phyloP scores from a whole-genome alignment of 441 rosid species.

The Bruguiera hainesii region DNA sequence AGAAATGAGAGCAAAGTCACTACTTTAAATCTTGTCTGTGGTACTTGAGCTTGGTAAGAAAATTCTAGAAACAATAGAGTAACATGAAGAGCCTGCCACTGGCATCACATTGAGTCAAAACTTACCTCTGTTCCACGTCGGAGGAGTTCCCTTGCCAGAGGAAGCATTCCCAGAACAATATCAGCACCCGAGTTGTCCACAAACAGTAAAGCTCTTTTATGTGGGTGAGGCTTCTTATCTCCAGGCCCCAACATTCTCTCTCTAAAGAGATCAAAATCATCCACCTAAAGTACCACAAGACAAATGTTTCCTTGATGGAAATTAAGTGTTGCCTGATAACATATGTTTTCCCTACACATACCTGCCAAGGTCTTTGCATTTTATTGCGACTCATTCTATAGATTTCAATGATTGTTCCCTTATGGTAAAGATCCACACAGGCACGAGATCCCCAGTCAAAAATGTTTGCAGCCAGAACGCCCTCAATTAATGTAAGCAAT shows the following conservation, averaged over 20 bases:
- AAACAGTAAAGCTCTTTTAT: slow-evolving; percentile 92
- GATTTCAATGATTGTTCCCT: slow-evolving; percentile 96
- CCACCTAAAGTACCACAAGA: slow-evolving; percentile 52
- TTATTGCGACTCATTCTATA: slow-evolving; percentile 98
- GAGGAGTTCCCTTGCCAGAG: slow-evolving; percentile 91
- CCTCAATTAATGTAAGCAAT: slow-evolving; percentile 85
- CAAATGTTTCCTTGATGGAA: slow-evolving; percentile 15
- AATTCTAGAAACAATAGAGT: background rate
- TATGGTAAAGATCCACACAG: slow-evolving; percentile 96
- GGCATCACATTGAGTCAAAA: slow-evolving; percentile 19
- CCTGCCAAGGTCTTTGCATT: slow-evolving; percentile 99
- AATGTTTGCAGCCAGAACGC: slow-evolving; percentile 98
- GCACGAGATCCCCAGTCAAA: slow-evolving; percentile 99
- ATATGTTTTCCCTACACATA: slow-evolving; percentile 32
- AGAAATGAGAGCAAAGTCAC: background rate
- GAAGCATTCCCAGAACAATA: slow-evolving; percentile 94
- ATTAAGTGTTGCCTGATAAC: background rate
- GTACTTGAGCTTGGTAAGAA: background rate
- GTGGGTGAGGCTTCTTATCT: slow-evolving; percentile 58
- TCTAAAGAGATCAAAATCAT: slow-evolving; percentile 88
- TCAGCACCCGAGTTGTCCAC: slow-evolving; percentile 99
- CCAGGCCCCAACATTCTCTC: slow-evolving; percentile 79
- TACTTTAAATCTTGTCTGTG: too few species aligned
- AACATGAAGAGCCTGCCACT: slow-evolving; percentile 7
- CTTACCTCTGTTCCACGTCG: slow-evolving; percentile 94